phyloP scores from a whole-genome alignment of 1,284 basidiomycete species.

The Moesziomyces sp. region DNA sequence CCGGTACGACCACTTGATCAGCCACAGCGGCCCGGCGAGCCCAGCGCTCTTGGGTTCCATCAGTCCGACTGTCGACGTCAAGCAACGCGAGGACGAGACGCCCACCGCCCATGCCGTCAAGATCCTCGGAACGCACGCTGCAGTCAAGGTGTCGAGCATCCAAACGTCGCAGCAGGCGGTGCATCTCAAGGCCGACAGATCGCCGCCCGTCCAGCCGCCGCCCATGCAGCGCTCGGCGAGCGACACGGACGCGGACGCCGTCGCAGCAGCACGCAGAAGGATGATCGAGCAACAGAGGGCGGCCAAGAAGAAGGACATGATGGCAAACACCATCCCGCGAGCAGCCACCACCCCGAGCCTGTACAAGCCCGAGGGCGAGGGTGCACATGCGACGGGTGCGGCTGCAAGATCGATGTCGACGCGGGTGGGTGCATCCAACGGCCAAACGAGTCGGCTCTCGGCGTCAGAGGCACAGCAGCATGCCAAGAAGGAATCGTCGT shows the following conservation, averaged over 20 bases:
- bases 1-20: constrained; percentile 31
- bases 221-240: constrained; percentile 26
- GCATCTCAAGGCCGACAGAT: background rate
- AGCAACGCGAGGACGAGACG: constrained; percentile 16
- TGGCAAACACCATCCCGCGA: constrained; percentile 28
- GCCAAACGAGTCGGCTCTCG: background rate
- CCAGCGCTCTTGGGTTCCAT: constrained; percentile 20
- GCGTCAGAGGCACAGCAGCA: constrained; percentile 26
- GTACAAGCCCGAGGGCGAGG: constrained; percentile 1
- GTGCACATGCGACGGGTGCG: no score
- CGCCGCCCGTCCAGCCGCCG: constrained; percentile 10
- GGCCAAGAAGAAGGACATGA: constrained; percentile 38
- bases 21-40: constrained; percentile 25
- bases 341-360: constrained; percentile 20
- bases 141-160: constrained; percentile 16
- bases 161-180: constrained; percentile 4
- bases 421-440: no score
- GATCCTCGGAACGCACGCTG: constrained; percentile 25
- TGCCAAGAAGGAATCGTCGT: constrained; percentile 37
- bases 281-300: constrained; percentile 53
- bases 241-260: constrained; percentile 20
- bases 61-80: background rate
- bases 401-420: no score
- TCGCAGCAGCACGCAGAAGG: constrained; percentile 36
- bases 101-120: constrained; percentile 40